Evolutionary conservation across 2,329 filamentous ascomycete species (phyloP), one percentile per base, ranked within the genome.

Genomic region (Hirsutella rhossiliensis): DNA sequence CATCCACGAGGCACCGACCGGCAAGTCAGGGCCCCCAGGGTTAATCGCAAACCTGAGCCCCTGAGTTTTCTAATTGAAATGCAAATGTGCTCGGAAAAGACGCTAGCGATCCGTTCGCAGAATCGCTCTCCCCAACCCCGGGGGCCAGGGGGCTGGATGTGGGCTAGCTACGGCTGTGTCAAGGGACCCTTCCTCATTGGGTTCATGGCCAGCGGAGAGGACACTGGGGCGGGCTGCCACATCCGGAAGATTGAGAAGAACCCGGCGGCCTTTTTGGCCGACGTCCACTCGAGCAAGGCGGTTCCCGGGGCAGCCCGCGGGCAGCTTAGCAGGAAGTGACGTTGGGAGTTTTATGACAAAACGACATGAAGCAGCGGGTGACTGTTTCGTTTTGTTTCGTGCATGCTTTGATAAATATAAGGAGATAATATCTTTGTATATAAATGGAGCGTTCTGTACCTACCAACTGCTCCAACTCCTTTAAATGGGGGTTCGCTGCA

Each of bases 271-370:
- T 77, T 76, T 64, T 75, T 75, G 53, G 64, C 70, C 32, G 74
- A 77, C 51, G 62, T 68, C 2, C 73, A 77, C 58, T 72, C 72
- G 6, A 64, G 56, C 48, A 54, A 64, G 23, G 72, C 66, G 30
- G 57, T 69, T 8, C 64, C 69, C 28, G 73, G 74, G 46, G 74
- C 71, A 42, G 65, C 73, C 30, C 62, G 74, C 45, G 74, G 71
- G 8, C 73, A 77, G 56, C 52, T 72, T 12, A 43, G 46, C 11
- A 31, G 13, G 29, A 8, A 31, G 13, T 8, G 13, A 8, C 29
- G 13, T 31, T 31, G 29, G 29, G 29, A 8, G 29, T 31, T 8
- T 8, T 31, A 31, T 31, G 13, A 31, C 13, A 13, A 31, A 31
- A 31, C 8, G 29, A 31, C n/a, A n/a, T n/a, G n/a, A n/a, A n/a